These are phyloP conservation scores for Cladochytrium replicatum DNA, from an alignment of 192 early-diverging fungal genomes.

Conservation along the genomic window DNA sequence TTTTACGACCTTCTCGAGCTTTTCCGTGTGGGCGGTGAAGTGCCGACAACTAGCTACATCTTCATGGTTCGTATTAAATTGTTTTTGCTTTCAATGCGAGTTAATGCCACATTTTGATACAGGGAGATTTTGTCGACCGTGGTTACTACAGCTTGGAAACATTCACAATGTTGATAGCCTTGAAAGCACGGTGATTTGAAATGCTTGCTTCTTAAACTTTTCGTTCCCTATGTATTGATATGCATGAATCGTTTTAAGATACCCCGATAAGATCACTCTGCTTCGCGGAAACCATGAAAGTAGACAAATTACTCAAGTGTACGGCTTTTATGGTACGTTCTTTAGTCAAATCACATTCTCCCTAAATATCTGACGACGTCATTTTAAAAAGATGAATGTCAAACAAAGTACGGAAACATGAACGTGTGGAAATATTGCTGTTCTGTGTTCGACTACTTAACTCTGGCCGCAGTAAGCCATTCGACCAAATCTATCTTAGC, in stretches of 20 bases:
- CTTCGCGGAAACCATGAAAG: constrained; percentile 96
- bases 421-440: constrained; percentile 97
- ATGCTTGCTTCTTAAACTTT: too few relatives aligned
- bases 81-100: too few relatives aligned
- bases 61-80: constrained; percentile 95
- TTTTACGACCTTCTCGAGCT: constrained; percentile 94
- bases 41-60: constrained; percentile 90
- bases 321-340: constrained; percentile 87
- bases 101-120: not conserved
- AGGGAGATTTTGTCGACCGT: constrained; percentile 99
- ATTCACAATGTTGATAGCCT: constrained; percentile 81
- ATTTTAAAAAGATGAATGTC: constrained; percentile 95
- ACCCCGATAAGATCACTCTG: constrained; percentile 93
- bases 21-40: constrained; percentile 90
- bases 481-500: too few relatives aligned
- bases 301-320: constrained; percentile 93
- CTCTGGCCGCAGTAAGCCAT: constrained; percentile 70
- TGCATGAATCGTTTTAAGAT: too few relatives aligned
- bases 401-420: constrained; percentile 86
- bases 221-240: too few relatives aligned
- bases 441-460: constrained; percentile 85
- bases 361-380: too few relatives aligned
- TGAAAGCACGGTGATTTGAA: constrained; percentile 90
- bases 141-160: constrained; percentile 97
- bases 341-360: too few relatives aligned